A percentile compares a stretch with the other conserved stretches of the same genome.
These are phyloP conservation scores for Puccinia horiana DNA, from an alignment of 1,284 basidiomycete genomes.

Conservation along the genomic window DNA sequence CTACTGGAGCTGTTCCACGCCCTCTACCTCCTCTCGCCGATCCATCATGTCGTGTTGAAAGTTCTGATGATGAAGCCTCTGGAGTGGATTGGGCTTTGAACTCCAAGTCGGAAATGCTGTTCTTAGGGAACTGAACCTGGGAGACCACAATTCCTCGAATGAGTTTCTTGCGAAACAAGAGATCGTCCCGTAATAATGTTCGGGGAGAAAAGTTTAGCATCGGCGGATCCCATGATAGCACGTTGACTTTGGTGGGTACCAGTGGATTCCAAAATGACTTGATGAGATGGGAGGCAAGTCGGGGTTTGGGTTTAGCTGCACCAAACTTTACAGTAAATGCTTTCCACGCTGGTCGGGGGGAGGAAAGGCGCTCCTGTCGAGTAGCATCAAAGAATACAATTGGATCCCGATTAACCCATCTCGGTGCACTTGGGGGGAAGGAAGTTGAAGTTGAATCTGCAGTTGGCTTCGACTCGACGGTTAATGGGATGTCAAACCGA, in stretches of 20 bases:
- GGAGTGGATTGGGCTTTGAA: background rate
- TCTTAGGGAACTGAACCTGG: slow-evolving; percentile 38
- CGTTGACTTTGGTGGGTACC: slow-evolving; percentile 26
- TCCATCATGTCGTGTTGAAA: slow-evolving; percentile 11
- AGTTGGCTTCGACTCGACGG: background rate
- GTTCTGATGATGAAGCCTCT: background rate
- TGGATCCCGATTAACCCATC: slow-evolving; percentile 43
- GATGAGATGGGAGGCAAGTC: slow-evolving; percentile 25
- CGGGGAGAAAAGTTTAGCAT: slow-evolving; percentile 33
- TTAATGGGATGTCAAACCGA: slow-evolving; percentile 35
- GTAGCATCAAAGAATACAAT: slow-evolving; percentile 41
- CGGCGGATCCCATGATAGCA: slow-evolving; percentile 46
- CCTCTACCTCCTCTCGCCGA: slow-evolving; percentile 21
- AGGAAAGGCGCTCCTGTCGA: slow-evolving; percentile 17
- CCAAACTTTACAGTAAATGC: slow-evolving; percentile 41
- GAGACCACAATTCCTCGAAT: slow-evolving; percentile 41
- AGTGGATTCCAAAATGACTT: slow-evolving; percentile 49
- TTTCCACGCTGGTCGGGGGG: slow-evolving; percentile 48
- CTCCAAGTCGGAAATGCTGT: background rate
- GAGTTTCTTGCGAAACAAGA: slow-evolving; percentile 44
- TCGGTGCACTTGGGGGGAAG: background rate
- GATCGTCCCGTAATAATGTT: slow-evolving; percentile 46
- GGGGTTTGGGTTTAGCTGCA: slow-evolving; percentile 19
- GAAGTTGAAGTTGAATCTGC: background rate
- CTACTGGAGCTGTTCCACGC: slow-evolving; percentile 7